Base-by-base conservation (phyloP, 2,329 filamentous ascomycete species). In the Geosmithia putterillii region DNA sequence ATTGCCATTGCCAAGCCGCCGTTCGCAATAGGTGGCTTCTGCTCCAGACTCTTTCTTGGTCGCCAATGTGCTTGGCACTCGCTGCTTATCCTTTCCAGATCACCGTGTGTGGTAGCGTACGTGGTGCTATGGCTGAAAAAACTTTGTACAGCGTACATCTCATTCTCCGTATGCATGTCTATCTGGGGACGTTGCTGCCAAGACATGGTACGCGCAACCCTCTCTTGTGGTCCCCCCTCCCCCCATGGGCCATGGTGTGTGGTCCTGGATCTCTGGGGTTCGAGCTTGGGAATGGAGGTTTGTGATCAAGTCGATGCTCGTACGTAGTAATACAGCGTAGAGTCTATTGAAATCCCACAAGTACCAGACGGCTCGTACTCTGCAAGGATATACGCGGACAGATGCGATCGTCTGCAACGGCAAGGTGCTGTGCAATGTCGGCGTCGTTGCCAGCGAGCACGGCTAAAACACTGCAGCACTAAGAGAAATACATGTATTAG, bases 141-240 rank as follows among this genome's bases (percentile, higher is more conserved):
- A 6, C 10, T 12, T 14, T 32, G 10, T 25, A 7, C 23, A 25
- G 10, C 23, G 10, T 25, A 25, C 7, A 7, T 7, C 23, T 25
- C 23, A 10, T 25, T 7, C 23, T 25, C 23, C 6, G 5, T 32
- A 32, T 32, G 28, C 28, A 9, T 12, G 10, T 32, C 28, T n/a
- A 32, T 32, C 28, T 12, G 28, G 28, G 28, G 28, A 32, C 28
- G 28, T 32, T 14, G 28, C 21, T 28, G 36, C 42, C 42, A 43
- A 43, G 42, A 43, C 15, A 34, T 39, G 8, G 41, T 38, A 37
- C 37, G 20, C 42, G 42, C 42, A 43, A 43, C 20, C 36, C 20
- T 43, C 17, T 22, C 10, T 42, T 20, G 19, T 39, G 18, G 18
- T 39, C 37, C 17, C 37, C n/a, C n/a, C 23, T 25, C 23, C 35